Conservation (phyloP, 2,329 filamentous ascomycete genomes). For the Xylaria polymorpha region DNA sequence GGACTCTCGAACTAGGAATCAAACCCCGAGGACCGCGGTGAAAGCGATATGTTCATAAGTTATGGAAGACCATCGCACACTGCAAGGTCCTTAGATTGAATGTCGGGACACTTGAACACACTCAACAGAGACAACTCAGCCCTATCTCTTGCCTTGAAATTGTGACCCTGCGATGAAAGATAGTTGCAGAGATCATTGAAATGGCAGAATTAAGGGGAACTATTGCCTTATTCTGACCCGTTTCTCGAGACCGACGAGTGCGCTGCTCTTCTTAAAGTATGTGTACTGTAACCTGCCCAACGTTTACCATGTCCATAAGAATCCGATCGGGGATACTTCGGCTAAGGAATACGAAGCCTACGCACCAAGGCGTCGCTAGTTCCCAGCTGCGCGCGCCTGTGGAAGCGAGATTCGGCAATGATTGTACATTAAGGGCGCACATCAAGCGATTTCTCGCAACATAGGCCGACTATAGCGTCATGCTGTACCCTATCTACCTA, state of each 20-base stretch:
- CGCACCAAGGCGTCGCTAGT: no score
- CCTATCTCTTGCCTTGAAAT: not conserved
- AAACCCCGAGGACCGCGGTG: constrained; percentile 24
- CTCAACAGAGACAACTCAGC: not conserved
- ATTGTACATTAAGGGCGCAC: no score
- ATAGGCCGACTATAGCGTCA: no score
- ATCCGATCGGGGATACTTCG: not conserved
- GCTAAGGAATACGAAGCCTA: not conserved
- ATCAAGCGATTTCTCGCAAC: no score
- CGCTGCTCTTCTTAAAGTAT: not conserved
- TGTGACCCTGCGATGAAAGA: not conserved
- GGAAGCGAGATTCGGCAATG: not conserved
- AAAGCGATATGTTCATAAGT: constrained; percentile 12
- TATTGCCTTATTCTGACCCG: no score
- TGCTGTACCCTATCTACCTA: no score
- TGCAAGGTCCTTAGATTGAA: no score
- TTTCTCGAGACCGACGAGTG: no score
- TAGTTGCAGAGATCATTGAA: not conserved
- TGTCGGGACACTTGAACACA: no score
- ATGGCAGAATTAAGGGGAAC: no score
- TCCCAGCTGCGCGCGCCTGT: no score
- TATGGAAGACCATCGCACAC: no score
- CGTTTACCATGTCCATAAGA: not conserved
- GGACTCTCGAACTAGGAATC: constrained; percentile 21
- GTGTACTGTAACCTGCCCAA: not conserved